Percentiles rank a stretch among this genome's conserved stretches.
These are phyloP conservation scores for Alternaria brassicicola DNA, from an alignment of 2,329 filamentous ascomycete species.

Conservation along the genomic window DNA sequence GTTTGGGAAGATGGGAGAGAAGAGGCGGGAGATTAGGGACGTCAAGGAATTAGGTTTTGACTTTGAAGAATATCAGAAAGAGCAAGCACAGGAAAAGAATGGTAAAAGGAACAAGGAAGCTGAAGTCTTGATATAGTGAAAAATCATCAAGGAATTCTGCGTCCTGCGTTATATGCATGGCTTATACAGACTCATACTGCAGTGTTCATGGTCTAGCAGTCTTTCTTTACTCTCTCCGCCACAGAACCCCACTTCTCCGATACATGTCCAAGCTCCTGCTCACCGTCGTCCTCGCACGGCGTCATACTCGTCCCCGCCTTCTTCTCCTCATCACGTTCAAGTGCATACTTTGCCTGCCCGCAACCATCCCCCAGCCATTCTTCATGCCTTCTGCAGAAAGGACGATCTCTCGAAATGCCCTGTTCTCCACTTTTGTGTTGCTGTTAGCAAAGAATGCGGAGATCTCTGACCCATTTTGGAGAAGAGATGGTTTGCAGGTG, in stretches of 20 bases:
- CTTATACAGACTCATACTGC: background rate
- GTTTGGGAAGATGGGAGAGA: slow-evolving; percentile 70
- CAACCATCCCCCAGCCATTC: background rate
- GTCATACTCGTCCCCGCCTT: background rate
- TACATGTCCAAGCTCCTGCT: background rate
- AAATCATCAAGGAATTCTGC: background rate
- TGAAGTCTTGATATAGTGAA: background rate
- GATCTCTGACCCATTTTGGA: background rate
- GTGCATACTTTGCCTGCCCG: background rate
- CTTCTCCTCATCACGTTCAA: background rate
- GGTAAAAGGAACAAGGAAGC: background rate
- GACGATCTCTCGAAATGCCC: background rate
- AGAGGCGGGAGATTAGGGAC: slow-evolving; percentile 62
- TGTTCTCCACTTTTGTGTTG: background rate
- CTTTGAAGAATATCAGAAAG: slow-evolving; percentile 51
- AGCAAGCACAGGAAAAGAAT: background rate
- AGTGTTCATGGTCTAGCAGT: background rate
- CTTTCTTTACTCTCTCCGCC: background rate
- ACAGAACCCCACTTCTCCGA: background rate
- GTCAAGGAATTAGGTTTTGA: slow-evolving; percentile 75
- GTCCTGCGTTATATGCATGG: background rate
- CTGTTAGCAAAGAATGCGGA: background rate
- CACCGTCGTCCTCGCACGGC: background rate
- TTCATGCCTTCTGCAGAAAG: background rate
- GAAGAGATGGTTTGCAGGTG: background rate